These are phyloP conservation scores for Parastagonospora avenae DNA, from an alignment of 2,329 filamentous ascomycete species.

Conservation along the genomic window DNA sequence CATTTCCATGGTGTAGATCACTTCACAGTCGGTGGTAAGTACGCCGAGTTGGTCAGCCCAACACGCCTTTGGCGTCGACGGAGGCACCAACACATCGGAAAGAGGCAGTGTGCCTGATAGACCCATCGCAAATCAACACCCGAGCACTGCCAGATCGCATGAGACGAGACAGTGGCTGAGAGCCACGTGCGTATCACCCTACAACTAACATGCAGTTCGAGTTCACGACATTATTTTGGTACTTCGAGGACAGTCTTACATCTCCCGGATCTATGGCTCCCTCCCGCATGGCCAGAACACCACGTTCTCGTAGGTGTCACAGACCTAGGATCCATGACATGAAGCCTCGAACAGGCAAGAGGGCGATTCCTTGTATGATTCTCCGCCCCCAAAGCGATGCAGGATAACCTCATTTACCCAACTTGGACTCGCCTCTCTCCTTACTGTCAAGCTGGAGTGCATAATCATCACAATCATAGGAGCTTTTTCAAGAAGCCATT, in stretches of 20 bases:
- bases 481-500: not conserved
- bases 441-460: not conserved
- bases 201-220: not conserved
- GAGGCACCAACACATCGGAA: too few relatives aligned
- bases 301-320: slow-evolving; percentile 9
- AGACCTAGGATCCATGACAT: slow-evolving; percentile 1
- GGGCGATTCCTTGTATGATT: not conserved
- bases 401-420: not conserved
- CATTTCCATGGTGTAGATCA: slow-evolving; percentile 3
- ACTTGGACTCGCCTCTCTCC: not conserved
- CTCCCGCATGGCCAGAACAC: slow-evolving; percentile 6
- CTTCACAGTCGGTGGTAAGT: not conserved
- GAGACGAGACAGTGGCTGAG: not conserved
- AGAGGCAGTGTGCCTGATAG: too few relatives aligned
- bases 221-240: slow-evolving; percentile 5
- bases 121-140: too few relatives aligned
- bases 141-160: too few relatives aligned
- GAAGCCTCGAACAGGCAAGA: slow-evolving; percentile 2
- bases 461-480: slow-evolving; percentile 3
- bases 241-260: not conserved
- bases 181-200: not conserved
- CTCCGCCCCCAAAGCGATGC: not conserved
- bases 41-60: not conserved
- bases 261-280: slow-evolving; percentile 3
- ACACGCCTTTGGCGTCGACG: not conserved